Evolutionary conservation across 163 green algal species (phyloP), one percentile per base, ranked within the genome.

Genomic region (Coccomyxa subellipsoidea): DNA sequence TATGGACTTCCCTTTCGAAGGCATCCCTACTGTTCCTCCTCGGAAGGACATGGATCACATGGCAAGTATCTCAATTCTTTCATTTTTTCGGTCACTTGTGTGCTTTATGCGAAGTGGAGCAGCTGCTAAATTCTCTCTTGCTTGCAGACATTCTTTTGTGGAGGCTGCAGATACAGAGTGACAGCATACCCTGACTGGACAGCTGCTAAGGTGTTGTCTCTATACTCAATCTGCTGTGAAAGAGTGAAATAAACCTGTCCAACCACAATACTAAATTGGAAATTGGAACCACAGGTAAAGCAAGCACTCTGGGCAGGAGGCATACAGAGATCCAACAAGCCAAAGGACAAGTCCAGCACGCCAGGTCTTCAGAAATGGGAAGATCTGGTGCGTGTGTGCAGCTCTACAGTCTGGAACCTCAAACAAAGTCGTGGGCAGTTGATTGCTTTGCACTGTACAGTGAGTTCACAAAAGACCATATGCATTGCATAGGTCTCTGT

Each of bases 1-100:
- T n/a, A 98, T 98, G 93, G 94, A 98, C 27, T 91, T 93, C 38
- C 89, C 90, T 7, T 98, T 98, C 71, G 93, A 98, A 81, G 95
- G 94, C 76, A 97, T 98, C 71, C 92, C 91, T 10, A 98, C 95
- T 8, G 91, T 98, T 12, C 95, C 94, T 25, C 94, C 93, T 3
- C 89, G 94, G 34, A 98, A 95, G 85, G 92, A 98, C 85, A 93
- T 94, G 81, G 85, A 90, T 39, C 93, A 97, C 88, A 91, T 98
- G 89, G 92, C 92, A 80, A 38, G 80, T 25, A 54, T 23, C 10
- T 59, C 47, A 10, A 27, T 59, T 59, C 5, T 18, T 27, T 59
- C 23, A 27, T 59, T n/a, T n/a, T n/a, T n/a, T n/a, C n/a, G n/a
- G n/a, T n/a, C n/a, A n/a, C n/a, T n/a, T n/a, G n/a, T n/a, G n/a